Evolutionary conservation across 495 filamentous ascomycete species (phyloP).

Genomic region (Podospora sp.): DNA sequence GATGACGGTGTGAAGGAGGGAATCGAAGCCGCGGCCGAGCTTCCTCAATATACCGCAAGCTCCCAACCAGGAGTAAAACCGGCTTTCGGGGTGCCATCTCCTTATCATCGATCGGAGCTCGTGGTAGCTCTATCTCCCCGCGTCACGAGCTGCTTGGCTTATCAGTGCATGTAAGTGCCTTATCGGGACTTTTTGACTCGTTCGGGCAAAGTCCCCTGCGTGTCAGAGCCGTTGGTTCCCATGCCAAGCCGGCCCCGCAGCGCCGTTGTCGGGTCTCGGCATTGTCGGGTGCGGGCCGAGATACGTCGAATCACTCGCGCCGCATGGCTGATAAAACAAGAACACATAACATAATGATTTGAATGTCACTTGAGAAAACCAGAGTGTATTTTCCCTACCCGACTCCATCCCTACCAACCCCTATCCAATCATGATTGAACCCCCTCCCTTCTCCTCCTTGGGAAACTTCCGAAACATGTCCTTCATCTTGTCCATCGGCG

Average conservation of each 20-base stretch:
- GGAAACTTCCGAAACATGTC: slow-evolving; percentile 56
- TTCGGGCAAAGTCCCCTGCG: slow-evolving; percentile 19
- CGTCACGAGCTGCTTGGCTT: slow-evolving; percentile 4
- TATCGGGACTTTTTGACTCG: slow-evolving; percentile 28
- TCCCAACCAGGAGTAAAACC: neutral
- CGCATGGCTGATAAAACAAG: too few species aligned
- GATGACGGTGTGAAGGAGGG: neutral
- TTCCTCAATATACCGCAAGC: neutral
- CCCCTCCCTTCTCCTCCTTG: slow-evolving; percentile 17
- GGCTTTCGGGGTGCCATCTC: neutral
- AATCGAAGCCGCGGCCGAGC: neutral
- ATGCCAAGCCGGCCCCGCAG: neutral
- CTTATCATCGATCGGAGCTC: neutral
- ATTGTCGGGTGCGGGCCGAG: neutral
- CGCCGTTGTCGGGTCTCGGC: neutral
- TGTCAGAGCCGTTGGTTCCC: neutral
- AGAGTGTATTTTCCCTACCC: neutral
- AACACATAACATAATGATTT: too few species aligned
- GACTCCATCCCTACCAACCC: neutral
- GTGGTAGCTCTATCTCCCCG: neutral
- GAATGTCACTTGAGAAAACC: too few species aligned
- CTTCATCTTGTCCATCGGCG: slow-evolving; percentile 54
- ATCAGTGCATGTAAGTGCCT: neutral
- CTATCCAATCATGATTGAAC: neutral
- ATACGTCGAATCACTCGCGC: too few species aligned